Conservation (phyloP, 768 basidiomycete genomes). For the Pulveroboletus sp. region DNA sequence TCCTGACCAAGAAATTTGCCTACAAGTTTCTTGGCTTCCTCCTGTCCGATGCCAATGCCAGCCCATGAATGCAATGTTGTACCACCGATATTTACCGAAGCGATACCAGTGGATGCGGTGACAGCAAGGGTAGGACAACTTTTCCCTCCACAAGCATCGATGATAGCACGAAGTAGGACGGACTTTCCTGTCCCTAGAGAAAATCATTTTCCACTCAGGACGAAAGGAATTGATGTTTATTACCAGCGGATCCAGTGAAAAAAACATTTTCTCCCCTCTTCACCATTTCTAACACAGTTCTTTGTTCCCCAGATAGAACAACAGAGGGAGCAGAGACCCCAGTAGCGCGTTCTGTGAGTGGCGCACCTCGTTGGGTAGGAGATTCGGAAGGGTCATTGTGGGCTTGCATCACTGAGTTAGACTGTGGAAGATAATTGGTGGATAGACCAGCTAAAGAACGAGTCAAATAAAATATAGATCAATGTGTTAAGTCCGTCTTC, state of each 20-base stretch:
- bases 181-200: slow-evolving; percentile 75
- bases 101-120: slow-evolving; percentile 78
- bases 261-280: slow-evolving; percentile 64
- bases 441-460: slow-evolving; percentile 3
- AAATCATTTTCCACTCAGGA: not conserved
- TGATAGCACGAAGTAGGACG: slow-evolving; percentile 72
- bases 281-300: slow-evolving; percentile 45
- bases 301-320: slow-evolving; percentile 50
- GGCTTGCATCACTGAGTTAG: not conserved
- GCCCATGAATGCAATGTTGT: slow-evolving; percentile 79
- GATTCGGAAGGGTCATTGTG: not conserved
- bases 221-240: not conserved
- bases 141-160: slow-evolving; percentile 41
- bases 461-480: not conserved
- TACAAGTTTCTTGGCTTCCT: slow-evolving; percentile 45
- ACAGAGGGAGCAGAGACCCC: slow-evolving; percentile 19
- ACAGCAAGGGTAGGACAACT: slow-evolving; percentile 48
- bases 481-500: not conserved
- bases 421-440: not conserved
- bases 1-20: slow-evolving; percentile 47
- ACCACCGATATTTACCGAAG: slow-evolving; percentile 79
- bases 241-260: slow-evolving; percentile 82
- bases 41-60: slow-evolving; percentile 71
- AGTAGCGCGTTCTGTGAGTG: not conserved
- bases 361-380: not conserved